Conservation (phyloP, 2,329 filamentous ascomycete genomes). For the Colletotrichum theobromicola region DNA sequence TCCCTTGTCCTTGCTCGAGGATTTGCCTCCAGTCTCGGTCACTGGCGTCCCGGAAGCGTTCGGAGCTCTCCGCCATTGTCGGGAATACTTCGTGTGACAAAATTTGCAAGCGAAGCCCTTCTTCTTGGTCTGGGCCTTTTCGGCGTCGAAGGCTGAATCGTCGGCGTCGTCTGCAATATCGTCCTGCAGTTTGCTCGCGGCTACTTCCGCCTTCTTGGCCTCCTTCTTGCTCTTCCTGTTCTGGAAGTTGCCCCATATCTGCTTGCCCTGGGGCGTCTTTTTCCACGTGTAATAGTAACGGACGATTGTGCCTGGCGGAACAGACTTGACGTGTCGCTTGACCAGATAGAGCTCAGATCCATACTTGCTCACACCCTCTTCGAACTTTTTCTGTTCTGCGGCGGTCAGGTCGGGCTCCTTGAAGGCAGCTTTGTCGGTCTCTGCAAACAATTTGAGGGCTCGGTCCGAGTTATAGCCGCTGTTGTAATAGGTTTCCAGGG, state of each 20-base stretch:
- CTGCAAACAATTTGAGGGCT: slow-evolving; percentile 73
- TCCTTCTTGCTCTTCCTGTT: slow-evolving; percentile 92
- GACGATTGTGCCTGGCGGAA: slow-evolving; percentile 80
- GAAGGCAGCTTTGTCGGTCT: slow-evolving; percentile 72
- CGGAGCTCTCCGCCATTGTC: slow-evolving; percentile 92
- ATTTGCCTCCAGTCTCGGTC: slow-evolving; percentile 67
- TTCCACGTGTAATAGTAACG: slow-evolving; percentile 99
- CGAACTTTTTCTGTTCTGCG: slow-evolving; percentile 86
- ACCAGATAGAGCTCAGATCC: slow-evolving; percentile 89
- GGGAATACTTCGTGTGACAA: slow-evolving; percentile 78
- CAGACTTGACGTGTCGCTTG: slow-evolving; percentile 83
- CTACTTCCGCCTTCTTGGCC: slow-evolving; percentile 73
- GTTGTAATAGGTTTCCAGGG: slow-evolving; percentile 74
- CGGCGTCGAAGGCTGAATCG: slow-evolving; percentile 93
- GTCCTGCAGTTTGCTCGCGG: slow-evolving; percentile 79
- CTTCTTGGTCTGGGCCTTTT: slow-evolving; percentile 81
- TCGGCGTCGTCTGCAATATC: slow-evolving; percentile 92
- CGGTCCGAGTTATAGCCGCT: slow-evolving; percentile 74
- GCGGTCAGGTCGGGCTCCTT: slow-evolving; percentile 84
- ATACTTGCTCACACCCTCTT: slow-evolving; percentile 87
- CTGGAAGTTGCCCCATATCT: slow-evolving; percentile 89
- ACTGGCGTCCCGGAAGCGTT: slow-evolving; percentile 75
- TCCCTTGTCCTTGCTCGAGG: slow-evolving; percentile 78
- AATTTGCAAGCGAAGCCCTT: slow-evolving; percentile 93
- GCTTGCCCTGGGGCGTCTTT: slow-evolving; percentile 82